Evolutionary conservation across 495 filamentous ascomycete genomes (phyloP).

Genomic region (Apodospora peruviana): DNA sequence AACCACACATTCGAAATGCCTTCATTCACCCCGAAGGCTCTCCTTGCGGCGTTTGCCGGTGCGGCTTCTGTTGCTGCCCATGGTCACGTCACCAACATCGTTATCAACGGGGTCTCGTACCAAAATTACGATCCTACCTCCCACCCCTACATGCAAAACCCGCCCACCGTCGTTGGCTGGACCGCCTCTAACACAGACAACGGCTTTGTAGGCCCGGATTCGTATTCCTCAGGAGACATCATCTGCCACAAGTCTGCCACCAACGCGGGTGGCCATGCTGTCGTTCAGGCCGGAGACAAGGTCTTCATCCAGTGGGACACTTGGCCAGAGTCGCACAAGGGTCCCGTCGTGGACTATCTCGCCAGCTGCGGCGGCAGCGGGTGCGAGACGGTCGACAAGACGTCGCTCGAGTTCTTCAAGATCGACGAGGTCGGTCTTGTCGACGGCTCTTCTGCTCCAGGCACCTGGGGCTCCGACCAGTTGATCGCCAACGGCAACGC

Average conservation of each 20-base stretch:
- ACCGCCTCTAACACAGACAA: conserved; percentile 50
- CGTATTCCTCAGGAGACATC: conserved; percentile 36
- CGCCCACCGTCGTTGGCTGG: conserved; percentile 52
- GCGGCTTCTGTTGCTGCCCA: conserved; percentile 53
- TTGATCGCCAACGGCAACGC: conserved; percentile 65
- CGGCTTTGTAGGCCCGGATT: conserved; percentile 51
- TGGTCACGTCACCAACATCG: conserved; percentile 54
- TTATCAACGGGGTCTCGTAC: conserved; percentile 52
- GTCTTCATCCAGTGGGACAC: conserved; percentile 44
- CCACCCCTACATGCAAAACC: conserved; percentile 33
- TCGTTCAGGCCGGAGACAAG: conserved; percentile 38
- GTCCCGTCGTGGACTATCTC: conserved; percentile 69
- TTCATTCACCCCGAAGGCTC: conserved; percentile 20
- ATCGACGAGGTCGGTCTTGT: conserved; percentile 60
- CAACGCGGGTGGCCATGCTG: conserved; percentile 34
- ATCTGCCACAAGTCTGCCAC: conserved; percentile 45
- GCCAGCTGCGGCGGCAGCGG: conserved; percentile 62
- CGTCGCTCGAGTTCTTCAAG: conserved; percentile 68
- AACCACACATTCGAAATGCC: conserved; percentile 20
- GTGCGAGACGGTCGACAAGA: conserved; percentile 62
- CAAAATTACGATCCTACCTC: conserved; percentile 30
- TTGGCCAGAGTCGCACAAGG: conserved; percentile 44
- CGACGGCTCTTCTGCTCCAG: conserved; percentile 40
- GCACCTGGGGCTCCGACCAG: conserved; percentile 40
- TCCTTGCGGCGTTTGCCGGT: conserved; percentile 41